These are phyloP conservation scores for Floccularia luteovirens DNA, from an alignment of 768 basidiomycete genomes.

Conservation along the genomic window DNA sequence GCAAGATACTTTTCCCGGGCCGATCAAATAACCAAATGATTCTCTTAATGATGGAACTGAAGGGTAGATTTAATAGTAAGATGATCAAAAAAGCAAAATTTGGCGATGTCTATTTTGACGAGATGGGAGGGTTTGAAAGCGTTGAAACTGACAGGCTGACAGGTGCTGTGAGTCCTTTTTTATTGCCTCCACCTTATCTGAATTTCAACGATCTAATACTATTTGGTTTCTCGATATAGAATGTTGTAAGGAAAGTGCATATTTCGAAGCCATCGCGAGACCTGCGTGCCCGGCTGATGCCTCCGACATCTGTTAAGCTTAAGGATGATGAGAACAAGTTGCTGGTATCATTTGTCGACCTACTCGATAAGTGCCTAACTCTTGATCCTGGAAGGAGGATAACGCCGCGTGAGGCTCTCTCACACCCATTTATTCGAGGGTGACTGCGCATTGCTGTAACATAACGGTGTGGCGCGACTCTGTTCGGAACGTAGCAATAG, in stretches of 20 bases:
- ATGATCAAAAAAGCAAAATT: slow-evolving; percentile 95
- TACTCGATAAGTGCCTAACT: slow-evolving; percentile 85
- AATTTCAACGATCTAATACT: neutral
- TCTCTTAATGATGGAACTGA: slow-evolving; percentile 95
- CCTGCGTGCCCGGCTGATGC: slow-evolving; percentile 75
- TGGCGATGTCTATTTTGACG: slow-evolving; percentile 90
- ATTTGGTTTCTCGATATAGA: slow-evolving; percentile 34
- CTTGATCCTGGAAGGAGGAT: slow-evolving; percentile 84
- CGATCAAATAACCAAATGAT: slow-evolving; percentile 98
- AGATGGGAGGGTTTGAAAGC: slow-evolving; percentile 79
- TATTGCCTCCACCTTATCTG: neutral
- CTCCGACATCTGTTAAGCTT: slow-evolving; percentile 66
- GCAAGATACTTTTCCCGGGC: slow-evolving; percentile 96
- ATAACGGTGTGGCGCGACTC: no score
- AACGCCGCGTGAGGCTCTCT: slow-evolving; percentile 83
- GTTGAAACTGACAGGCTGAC: slow-evolving; percentile 82
- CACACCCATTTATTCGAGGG: slow-evolving; percentile 77
- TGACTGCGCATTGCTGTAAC: no score
- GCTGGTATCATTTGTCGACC: slow-evolving; percentile 73
- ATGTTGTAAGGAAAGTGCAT: slow-evolving; percentile 73
- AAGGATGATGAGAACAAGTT: slow-evolving; percentile 87
- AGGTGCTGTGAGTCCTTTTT: slow-evolving; percentile 55
- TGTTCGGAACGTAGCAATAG: no score
- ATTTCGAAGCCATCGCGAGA: slow-evolving; percentile 80
- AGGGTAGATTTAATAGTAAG: slow-evolving; percentile 87